Percentiles rank a stretch among this genome's conserved stretches.
These are phyloP conservation scores for Diplodia seriata DNA, from an alignment of 2,329 filamentous ascomycete genomes.

Conservation along the genomic window DNA sequence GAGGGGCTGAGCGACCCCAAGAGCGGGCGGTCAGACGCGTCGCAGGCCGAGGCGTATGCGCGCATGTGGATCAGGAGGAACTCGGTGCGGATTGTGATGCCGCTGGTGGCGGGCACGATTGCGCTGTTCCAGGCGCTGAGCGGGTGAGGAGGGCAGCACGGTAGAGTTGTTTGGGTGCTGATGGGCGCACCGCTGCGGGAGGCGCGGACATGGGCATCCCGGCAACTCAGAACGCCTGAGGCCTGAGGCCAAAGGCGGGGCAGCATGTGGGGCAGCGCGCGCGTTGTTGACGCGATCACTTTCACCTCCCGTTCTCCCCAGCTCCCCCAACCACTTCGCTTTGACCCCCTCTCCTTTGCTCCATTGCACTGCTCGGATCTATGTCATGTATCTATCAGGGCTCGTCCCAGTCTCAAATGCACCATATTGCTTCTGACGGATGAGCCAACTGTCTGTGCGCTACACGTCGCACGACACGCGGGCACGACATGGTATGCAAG, in stretches of 20 bases:
- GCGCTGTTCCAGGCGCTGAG: conserved; percentile 41
- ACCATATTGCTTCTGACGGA: background rate
- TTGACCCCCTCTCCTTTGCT: background rate
- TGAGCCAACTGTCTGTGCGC: background rate
- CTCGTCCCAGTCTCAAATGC: background rate
- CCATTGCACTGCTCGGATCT: background rate
- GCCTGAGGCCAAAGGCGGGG: too few relatives aligned
- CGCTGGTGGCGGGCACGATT: conserved; percentile 44
- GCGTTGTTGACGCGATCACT: background rate
- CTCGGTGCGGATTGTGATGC: conserved; percentile 45
- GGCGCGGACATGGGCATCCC: background rate
- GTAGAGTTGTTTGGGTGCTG: conserved; percentile 13
- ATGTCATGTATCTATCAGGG: background rate
- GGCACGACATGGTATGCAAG: background rate
- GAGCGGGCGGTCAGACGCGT: conserved; percentile 43
- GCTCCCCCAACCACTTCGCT: background rate
- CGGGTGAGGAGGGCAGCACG: background rate
- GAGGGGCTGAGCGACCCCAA: conserved; percentile 50
- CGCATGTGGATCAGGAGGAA: conserved; percentile 49
- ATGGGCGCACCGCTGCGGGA: background rate
- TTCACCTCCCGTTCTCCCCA: background rate
- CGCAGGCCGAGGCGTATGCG: conserved; percentile 43
- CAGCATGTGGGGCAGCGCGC: background rate
- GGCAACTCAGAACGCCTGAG: background rate
- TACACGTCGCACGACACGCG: background rate